phyloP scores from a whole-genome alignment of 2,329 filamentous ascomycete species.

The Thermoascus crustaceus region DNA sequence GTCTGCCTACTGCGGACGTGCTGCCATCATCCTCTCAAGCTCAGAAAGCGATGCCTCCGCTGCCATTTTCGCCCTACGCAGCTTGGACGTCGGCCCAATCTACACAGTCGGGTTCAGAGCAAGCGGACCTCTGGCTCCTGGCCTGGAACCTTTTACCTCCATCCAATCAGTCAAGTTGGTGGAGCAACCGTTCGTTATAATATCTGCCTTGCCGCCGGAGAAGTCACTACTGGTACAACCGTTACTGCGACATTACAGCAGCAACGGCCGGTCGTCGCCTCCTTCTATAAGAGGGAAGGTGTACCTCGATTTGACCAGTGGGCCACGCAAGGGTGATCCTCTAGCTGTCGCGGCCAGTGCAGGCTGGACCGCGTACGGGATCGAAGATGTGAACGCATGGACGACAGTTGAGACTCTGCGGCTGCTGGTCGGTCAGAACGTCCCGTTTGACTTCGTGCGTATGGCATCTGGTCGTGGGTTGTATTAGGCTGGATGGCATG shows the following conservation, averaged over 20 bases:
- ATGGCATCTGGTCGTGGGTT: conserved; percentile 56
- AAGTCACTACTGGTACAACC: conserved; percentile 73
- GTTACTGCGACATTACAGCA: conserved; percentile 62
- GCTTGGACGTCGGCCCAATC: conserved; percentile 66
- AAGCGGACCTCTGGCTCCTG: conserved; percentile 48
- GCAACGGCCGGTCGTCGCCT: conserved; percentile 31
- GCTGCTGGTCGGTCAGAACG: conserved; percentile 74
- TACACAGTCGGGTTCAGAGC: conserved; percentile 78
- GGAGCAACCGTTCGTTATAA: conserved; percentile 71
- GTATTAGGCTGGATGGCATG: too few relatives aligned
- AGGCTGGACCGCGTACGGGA: conserved; percentile 72
- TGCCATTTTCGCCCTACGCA: conserved; percentile 69
- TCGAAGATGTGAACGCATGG: conserved; percentile 73
- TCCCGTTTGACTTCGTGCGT: conserved; percentile 78
- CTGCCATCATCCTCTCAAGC: conserved; percentile 66
- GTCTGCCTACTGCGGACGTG: conserved; percentile 67
- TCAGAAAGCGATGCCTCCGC: conserved; percentile 68
- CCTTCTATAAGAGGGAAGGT: conserved; percentile 51
- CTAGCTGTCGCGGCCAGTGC: conserved; percentile 61
- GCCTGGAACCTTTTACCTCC: conserved; percentile 56
- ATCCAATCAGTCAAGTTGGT: conserved; percentile 75
- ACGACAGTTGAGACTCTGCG: conserved; percentile 75
- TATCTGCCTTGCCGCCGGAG: conserved; percentile 69
- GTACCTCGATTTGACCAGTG: conserved; percentile 70
- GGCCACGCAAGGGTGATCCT: conserved; percentile 59